Evolutionary conservation across 768 basidiomycete genomes (phyloP).

Genomic region (Mycena rebaudengoi): DNA sequence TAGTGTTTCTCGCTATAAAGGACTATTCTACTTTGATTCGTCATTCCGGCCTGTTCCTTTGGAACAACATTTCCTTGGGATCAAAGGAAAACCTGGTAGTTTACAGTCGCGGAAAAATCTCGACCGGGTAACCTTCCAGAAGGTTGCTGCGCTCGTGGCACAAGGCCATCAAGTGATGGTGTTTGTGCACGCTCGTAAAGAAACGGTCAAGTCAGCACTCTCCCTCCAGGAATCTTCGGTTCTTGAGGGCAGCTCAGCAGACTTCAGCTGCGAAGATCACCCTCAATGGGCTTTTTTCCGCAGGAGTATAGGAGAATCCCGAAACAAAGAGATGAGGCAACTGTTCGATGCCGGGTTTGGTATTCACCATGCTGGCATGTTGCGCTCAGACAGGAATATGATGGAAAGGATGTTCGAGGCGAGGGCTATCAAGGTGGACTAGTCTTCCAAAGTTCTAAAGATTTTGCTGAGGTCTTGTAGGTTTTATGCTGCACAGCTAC

Average conservation of each 20-base stretch:
- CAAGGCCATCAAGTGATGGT: conserved; percentile 99
- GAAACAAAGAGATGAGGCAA: conserved; percentile 97
- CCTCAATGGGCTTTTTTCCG: conserved; percentile 82
- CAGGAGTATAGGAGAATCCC: conserved; percentile 77
- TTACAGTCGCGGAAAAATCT: conserved; percentile 80
- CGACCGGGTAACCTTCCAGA: conserved; percentile 88
- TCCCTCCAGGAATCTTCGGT: conserved; percentile 80
- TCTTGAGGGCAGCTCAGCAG: conserved; percentile 73
- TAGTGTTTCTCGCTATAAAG: conserved; percentile 86
- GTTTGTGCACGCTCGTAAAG: conserved; percentile 97
- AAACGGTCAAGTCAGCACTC: conserved; percentile 93
- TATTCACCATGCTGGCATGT: conserved; percentile 99
- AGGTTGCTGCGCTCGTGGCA: conserved; percentile 87
- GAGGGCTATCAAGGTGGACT: conserved; percentile 83
- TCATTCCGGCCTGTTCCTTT: conserved; percentile 97
- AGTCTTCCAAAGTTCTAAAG: neutral
- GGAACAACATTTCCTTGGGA: conserved; percentile 96
- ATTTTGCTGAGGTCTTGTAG: conserved; percentile 51
- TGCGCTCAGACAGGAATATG: conserved; percentile 92
- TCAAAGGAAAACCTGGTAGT: conserved; percentile 88
- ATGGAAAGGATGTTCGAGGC: conserved; percentile 95
- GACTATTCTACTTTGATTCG: conserved; percentile 97
- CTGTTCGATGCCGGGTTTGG: conserved; percentile 94
- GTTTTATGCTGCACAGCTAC: conserved; percentile 98
- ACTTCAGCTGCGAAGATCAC: conserved; percentile 86